Percentiles rank a stretch among this genome's conserved stretches.
These are phyloP conservation scores for Termitomyces sp. DNA, from an alignment of 768 basidiomycete species.

Conservation along the genomic window DNA sequence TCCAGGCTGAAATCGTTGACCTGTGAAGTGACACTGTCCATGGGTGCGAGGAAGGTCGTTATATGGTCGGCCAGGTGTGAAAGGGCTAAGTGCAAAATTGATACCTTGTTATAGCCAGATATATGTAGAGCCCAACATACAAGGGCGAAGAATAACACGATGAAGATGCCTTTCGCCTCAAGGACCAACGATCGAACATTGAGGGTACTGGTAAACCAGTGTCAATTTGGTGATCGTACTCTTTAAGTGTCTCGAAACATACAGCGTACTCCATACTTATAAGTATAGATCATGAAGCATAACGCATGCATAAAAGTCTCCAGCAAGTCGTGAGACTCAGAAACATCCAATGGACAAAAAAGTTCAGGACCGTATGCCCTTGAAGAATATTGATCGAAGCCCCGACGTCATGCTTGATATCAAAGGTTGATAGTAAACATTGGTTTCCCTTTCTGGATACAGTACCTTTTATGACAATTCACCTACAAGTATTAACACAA, in stretches of 20 bases:
- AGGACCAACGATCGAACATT: conserved; percentile 1
- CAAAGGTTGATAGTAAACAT: background rate
- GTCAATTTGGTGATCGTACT: background rate
- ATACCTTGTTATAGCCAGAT: too few species aligned
- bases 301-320: background rate
- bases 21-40: background rate
- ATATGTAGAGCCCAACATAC: background rate
- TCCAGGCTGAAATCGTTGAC: background rate
- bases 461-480: background rate
- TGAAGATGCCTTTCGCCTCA: background rate
- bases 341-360: background rate
- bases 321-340: background rate
- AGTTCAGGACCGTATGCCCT: too few species aligned
- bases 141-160: background rate
- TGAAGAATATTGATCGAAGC: background rate
- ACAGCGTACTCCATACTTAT: background rate
- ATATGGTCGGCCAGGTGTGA: background rate
- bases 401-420: background rate
- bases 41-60: background rate
- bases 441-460: background rate
- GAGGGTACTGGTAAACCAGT: background rate
- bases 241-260: background rate
- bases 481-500: background rate
- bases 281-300: background rate
- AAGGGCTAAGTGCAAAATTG: background rate